Percentiles rank a stretch among this genome's conserved stretches.
Conservation (phyloP, 75 land plant species). For the Sequoia sempervirens region DNA sequence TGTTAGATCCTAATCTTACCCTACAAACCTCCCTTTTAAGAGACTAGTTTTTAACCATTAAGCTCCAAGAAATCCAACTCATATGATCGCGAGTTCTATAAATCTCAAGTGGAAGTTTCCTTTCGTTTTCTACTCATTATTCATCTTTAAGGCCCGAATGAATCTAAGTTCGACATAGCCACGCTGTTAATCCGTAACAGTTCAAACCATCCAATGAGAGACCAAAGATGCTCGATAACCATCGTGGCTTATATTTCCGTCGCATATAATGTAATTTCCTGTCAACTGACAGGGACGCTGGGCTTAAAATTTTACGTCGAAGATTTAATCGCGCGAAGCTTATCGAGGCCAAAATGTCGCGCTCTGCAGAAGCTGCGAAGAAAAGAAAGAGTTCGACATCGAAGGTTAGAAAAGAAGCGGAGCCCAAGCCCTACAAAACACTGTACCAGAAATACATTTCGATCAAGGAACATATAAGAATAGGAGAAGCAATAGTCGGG, state of each 20-base stretch:
- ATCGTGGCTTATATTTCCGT: not conserved
- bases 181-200: not conserved
- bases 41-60: no score
- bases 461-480: not conserved
- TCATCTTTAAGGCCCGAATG: not conserved
- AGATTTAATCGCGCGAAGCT: no score
- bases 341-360: not conserved
- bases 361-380: not conserved
- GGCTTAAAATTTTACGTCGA: not conserved
- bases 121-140: no score
- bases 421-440: not conserved
- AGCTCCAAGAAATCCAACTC: no score
- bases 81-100: no score
- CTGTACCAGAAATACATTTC: not conserved
- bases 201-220: not conserved
- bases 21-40: no score
- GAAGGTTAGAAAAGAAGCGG: not conserved
- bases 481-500: conserved; percentile 9
- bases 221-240: not conserved
- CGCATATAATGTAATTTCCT: not conserved
- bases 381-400: not conserved
- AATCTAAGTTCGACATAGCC: not conserved
- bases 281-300: not conserved
- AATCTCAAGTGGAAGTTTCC: no score
- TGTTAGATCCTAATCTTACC: no score